Evolutionary conservation across 495 filamentous ascomycete species (phyloP), one percentile per base, ranked within the genome.

Genomic region (Lindgomyces ingoldianus): DNA sequence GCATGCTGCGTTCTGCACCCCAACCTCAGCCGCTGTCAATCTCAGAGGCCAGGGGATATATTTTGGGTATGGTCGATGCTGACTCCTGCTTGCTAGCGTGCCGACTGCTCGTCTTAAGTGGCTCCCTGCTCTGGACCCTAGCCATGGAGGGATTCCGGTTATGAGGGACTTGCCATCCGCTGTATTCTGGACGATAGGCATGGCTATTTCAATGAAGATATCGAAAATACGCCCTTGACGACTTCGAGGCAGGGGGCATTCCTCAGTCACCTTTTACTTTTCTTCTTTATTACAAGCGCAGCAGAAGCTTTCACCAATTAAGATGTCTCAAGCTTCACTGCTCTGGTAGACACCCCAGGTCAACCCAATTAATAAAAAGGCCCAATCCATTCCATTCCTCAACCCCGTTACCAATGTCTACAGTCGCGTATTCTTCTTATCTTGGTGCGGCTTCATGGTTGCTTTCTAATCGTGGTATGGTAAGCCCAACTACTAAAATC

Each of bases 361-460:
- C 73, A 93, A 95, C 71, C 91, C 91, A 0, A 78, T 86, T 74
- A 95, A 88, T 72, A 81, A 81, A 16, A 95, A 95, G 73, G 93
- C 93, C 30, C 83, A 82, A 42, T 89, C 89, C 0, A 85, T 97
- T 50, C 93, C 93, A 0, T 71, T 90, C 30, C 74, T 97, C 26
- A 97, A 97, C 73, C 87, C 89, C 19, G 36, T 70, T 9, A 70
- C 91, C 62, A 84, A 95, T 69, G 72, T 84, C 64, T 91, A 98
- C 81, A 92, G 93, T 47, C 83, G 92, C 2, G 91, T 94, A 0
- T 96, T 95, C 75, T 91, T 91, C 81, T 96, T 97, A 77, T 91
- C 91, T 0, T 96, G 93, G 88, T 83, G 91, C 50, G 93, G 93
- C 9, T 98, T 98, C 78, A 90, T 97, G 87, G 85, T 97, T 60